Percentiles rank a stretch among this genome's conserved stretches.
Evolutionary conservation across 164 flowering plant genomes (phyloP).

Genomic region (Sedum album): DNA sequence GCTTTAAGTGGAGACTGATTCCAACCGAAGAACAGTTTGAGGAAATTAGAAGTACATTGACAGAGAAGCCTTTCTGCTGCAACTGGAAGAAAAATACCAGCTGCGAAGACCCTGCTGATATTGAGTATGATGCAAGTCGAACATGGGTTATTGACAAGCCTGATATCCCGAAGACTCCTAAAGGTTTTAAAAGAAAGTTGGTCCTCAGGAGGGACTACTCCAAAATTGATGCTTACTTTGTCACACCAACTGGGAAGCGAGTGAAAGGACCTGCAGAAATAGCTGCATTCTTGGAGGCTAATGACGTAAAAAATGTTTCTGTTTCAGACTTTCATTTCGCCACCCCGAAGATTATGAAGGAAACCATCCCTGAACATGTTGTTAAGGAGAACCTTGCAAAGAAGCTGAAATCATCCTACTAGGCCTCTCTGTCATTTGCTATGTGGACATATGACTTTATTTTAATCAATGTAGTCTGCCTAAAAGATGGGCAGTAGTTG

Average conservation of each 20-base stretch:
- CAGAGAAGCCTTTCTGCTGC: constrained; percentile 51
- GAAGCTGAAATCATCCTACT: neutral
- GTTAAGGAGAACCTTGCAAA: neutral
- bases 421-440: neutral
- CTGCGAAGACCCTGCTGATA: constrained; percentile 67
- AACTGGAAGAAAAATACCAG: constrained; percentile 32
- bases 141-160: neutral
- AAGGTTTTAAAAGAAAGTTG: constrained; percentile 54
- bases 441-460: neutral
- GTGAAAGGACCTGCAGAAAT: neutral
- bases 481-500: neutral
- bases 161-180: neutral
- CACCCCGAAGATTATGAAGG: neutral
- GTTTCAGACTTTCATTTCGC: neutral
- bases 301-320: neutral
- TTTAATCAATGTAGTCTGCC: neutral
- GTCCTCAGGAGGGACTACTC: constrained; percentile 50
- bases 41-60: constrained; percentile 43
- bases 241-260: constrained; percentile 44
- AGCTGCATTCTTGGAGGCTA: neutral
- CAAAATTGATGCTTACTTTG: constrained; percentile 57
- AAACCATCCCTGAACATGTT: neutral
- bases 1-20: constrained; percentile 73
- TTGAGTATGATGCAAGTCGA: neutral
- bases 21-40: constrained; percentile 63